These are phyloP conservation scores for Oryza rufipogon DNA, from an alignment of 176 grass and related monocot species.

Conservation along the genomic window DNA sequence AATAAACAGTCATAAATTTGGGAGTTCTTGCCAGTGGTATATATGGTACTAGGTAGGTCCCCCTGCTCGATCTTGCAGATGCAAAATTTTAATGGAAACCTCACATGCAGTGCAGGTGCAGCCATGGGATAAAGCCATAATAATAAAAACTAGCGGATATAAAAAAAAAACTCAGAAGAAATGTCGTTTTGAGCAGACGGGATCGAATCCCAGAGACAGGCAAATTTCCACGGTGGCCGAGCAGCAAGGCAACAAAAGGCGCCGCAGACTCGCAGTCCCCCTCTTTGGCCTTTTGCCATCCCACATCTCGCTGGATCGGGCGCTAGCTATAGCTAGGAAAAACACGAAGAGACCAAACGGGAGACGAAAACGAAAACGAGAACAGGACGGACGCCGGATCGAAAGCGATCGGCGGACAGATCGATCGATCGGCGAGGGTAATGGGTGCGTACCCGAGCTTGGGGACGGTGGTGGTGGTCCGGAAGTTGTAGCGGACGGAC, in stretches of 20 bases:
- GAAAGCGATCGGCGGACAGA: background rate
- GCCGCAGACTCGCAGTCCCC: conserved; percentile 1
- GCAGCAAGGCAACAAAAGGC: background rate
- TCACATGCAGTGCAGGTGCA: conserved; percentile 32
- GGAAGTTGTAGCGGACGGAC: conserved; percentile 85
- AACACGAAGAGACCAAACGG: background rate
- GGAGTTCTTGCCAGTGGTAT: background rate
- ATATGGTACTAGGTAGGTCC: background rate
- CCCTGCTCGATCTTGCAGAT: background rate
- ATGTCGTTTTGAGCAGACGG: background rate
- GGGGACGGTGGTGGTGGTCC: conserved; percentile 69
- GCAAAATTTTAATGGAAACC: background rate
- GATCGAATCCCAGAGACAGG: conserved; percentile 8
- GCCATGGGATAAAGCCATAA: background rate
- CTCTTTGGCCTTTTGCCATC: background rate
- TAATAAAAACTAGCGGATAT: background rate
- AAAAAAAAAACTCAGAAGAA: background rate
- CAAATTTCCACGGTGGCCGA: conserved; percentile 9
- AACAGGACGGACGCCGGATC: background rate
- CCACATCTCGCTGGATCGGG: background rate
- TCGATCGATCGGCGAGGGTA: background rate
- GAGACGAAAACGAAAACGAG: background rate
- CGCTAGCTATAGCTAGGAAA: conserved; percentile 8
- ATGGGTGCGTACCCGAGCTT: conserved; percentile 68
- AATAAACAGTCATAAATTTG: background rate